Percentiles rank a stretch among this genome's conserved stretches.
phyloP scores from a whole-genome alignment of 1,139 yeast genomes.

The Kodamaea sp. region DNA sequence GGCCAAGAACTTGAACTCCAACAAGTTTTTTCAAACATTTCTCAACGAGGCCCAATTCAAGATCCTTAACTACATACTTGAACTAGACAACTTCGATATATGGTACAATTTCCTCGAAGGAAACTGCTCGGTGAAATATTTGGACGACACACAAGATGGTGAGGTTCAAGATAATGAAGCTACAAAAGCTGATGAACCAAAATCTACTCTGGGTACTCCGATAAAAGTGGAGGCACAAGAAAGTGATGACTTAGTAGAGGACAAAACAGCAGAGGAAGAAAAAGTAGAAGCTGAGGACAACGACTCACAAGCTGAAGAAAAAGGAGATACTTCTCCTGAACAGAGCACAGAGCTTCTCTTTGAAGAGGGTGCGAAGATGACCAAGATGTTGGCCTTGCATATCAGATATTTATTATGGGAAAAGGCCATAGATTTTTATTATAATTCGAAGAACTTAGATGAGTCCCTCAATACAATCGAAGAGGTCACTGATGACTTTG shows the following conservation, averaged over 20 bases:
- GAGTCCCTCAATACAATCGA: conserved; percentile 28
- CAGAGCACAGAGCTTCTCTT: conserved; percentile 27
- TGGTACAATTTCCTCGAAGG: conserved; percentile 62
- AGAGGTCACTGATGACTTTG: conserved; percentile 41
- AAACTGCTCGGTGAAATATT: conserved; percentile 41
- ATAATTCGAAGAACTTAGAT: conserved; percentile 30
- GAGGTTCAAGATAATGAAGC: conserved; percentile 2
- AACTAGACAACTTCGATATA: conserved; percentile 31
- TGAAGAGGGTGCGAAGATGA: conserved; percentile 51
- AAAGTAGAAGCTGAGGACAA: conserved; percentile 1
- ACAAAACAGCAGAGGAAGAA: conserved; percentile 1
- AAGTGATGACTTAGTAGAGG: background rate
- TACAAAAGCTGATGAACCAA: conserved; percentile 1
- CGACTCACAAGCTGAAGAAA: conserved; percentile 2
- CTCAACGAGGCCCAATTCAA: conserved; percentile 63
- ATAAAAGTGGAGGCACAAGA: background rate
- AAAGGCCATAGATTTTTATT: conserved; percentile 63
- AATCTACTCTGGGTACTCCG: conserved; percentile 1
- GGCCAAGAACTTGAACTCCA: conserved; percentile 48
- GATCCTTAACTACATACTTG: conserved; percentile 47
- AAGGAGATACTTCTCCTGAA: conserved; percentile 11
- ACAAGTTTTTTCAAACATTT: conserved; percentile 57
- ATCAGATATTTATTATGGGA: conserved; percentile 73
- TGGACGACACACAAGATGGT: conserved; percentile 9
- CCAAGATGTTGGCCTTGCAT: conserved; percentile 60